Conservation (phyloP, 1,139 yeast genomes). For the Geotrichum bryndzae region DNA sequence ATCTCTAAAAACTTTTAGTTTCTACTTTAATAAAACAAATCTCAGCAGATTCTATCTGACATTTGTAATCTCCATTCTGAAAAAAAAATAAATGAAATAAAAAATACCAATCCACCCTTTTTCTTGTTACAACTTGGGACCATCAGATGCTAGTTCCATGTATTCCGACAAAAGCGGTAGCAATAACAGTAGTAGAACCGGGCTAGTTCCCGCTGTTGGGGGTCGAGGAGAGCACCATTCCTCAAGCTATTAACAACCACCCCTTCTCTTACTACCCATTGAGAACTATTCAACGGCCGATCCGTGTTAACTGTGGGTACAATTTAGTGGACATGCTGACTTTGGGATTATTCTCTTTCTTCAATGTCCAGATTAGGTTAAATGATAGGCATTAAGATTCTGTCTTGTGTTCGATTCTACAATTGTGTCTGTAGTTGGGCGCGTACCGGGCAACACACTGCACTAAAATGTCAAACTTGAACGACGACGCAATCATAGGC, state of each 20-base stretch:
- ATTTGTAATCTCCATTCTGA: too few species aligned
- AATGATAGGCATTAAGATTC: neutral
- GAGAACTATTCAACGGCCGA: neutral
- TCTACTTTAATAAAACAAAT: too few species aligned
- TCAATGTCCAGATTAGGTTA: neutral
- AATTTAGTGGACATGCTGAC: neutral
- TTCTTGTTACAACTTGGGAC: neutral
- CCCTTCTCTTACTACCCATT: too few species aligned
- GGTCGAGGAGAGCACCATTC: too few species aligned
- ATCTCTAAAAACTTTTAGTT: too few species aligned
- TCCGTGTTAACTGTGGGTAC: neutral
- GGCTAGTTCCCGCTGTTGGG: too few species aligned
- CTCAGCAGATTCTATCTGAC: too few species aligned
- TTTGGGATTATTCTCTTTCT: neutral
- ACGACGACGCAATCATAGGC: neutral
- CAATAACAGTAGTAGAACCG: too few species aligned
- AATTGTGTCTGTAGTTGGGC: neutral
- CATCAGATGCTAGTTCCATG: too few species aligned
- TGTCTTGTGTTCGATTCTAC: neutral
- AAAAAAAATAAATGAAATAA: neutral
- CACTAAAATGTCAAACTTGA: neutral
- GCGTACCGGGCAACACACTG: neutral
- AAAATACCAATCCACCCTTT: neutral
- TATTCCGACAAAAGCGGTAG: too few species aligned
- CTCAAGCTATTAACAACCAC: too few species aligned